Conservation (phyloP, 2,329 filamentous ascomycete genomes). For the Clathrospora elynae region DNA sequence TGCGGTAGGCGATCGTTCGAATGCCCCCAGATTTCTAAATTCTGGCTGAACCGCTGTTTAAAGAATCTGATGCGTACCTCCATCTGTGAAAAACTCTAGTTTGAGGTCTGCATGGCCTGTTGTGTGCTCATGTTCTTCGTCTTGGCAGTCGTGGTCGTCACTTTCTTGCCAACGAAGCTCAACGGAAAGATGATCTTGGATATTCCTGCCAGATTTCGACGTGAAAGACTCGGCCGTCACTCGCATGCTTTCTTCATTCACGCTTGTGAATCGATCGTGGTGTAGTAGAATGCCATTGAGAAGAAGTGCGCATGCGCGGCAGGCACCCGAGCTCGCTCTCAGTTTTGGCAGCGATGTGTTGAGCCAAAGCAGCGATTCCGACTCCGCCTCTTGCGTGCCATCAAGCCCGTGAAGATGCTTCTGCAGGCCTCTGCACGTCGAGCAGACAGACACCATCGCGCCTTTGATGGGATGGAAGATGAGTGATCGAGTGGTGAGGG, state of each 20-base stretch:
- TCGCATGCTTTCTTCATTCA: constrained; percentile 31
- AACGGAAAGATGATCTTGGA: constrained; percentile 43
- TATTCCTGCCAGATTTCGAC: constrained; percentile 12
- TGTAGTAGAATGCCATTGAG: constrained; percentile 43
- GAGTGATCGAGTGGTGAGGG: constrained; percentile 7
- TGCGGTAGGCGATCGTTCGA: constrained; percentile 7
- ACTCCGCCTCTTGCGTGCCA: constrained; percentile 19
- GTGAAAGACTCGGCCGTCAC: constrained; percentile 40
- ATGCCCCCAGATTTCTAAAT: background rate
- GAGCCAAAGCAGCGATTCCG: constrained; percentile 30
- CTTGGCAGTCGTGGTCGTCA: constrained; percentile 24
- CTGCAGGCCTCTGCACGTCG: constrained; percentile 43
- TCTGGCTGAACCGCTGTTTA: background rate
- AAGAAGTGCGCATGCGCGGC: constrained; percentile 42
- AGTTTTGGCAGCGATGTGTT: constrained; percentile 38
- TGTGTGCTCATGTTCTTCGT: constrained; percentile 28
- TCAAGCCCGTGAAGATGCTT: constrained; percentile 33
- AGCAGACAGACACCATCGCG: constrained; percentile 40
- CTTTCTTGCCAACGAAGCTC: constrained; percentile 40
- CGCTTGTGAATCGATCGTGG: constrained; percentile 35
- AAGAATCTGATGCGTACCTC: constrained; percentile 31
- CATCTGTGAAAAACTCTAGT: constrained; percentile 45
- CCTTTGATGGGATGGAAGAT: constrained; percentile 1
- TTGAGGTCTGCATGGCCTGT: constrained; percentile 42
- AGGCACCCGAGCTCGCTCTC: constrained; percentile 36